phyloP scores from a whole-genome alignment of 1,284 basidiomycete genomes.

The Melampsora larici-populina region DNA sequence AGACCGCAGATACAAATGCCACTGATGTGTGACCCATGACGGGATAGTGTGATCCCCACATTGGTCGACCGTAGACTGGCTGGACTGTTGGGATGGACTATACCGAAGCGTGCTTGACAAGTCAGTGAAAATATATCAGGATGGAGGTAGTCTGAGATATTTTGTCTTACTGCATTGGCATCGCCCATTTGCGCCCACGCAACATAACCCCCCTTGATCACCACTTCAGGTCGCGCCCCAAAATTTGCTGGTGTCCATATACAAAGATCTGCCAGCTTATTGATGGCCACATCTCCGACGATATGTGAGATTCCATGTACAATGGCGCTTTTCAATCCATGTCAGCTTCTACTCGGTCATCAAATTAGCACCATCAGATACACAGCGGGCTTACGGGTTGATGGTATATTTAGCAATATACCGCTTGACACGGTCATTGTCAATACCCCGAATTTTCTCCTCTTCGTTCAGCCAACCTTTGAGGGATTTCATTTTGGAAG shows the following conservation, averaged over 20 bases:
- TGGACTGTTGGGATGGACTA: constrained; percentile 86
- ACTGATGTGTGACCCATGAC: constrained; percentile 77
- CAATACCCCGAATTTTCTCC: constrained; percentile 63
- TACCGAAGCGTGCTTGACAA: neutral
- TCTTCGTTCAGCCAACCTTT: constrained; percentile 70
- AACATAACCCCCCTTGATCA: constrained; percentile 91
- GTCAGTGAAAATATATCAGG: constrained; percentile 13
- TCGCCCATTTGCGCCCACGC: constrained; percentile 67
- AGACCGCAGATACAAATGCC: constrained; percentile 76
- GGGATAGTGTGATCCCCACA: constrained; percentile 77
- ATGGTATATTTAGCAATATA: constrained; percentile 97
- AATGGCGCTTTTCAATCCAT: constrained; percentile 66
- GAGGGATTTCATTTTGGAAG: constrained; percentile 83
- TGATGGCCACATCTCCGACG: constrained; percentile 77
- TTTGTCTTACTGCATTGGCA: constrained; percentile 48
- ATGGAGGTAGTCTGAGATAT: constrained; percentile 20
- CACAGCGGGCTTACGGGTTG: constrained; percentile 73
- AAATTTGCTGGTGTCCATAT: constrained; percentile 92
- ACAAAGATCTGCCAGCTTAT: constrained; percentile 85
- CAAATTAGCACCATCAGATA: no score
- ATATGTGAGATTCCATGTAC: constrained; percentile 86
- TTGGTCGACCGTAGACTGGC: constrained; percentile 75
- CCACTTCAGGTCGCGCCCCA: constrained; percentile 83
- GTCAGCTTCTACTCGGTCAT: no score
- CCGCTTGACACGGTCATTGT: constrained; percentile 94